Evolutionary conservation across 1,139 yeast genomes (phyloP).

Genomic region (Zygoascus sp.): DNA sequence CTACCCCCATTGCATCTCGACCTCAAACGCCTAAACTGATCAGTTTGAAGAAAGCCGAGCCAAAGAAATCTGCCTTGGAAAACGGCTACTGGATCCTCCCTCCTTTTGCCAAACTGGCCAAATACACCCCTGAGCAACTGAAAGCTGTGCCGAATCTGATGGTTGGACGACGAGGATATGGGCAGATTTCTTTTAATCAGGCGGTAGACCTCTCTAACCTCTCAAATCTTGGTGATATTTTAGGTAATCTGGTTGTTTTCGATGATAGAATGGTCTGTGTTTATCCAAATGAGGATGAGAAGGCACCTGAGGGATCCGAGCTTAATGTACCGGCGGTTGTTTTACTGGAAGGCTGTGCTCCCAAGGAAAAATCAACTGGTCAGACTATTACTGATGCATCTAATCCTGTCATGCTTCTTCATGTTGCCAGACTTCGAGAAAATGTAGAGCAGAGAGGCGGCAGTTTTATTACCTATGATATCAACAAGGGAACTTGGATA

Average conservation of each 20-base stretch:
- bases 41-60: conserved; percentile 4
- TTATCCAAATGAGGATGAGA: conserved; percentile 51
- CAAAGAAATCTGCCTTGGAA: conserved; percentile 5
- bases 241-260: conserved; percentile 58
- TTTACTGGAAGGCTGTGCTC: conserved; percentile 59
- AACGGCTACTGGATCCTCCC: conserved; percentile 81
- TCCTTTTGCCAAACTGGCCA: conserved; percentile 49
- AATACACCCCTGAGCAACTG: conserved; percentile 49
- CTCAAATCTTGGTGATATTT: conserved; percentile 41
- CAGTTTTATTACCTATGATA: conserved; percentile 76
- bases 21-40: conserved; percentile 1
- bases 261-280: conserved; percentile 58
- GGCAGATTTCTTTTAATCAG: conserved; percentile 64
- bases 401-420: conserved; percentile 42
- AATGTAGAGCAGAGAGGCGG: conserved; percentile 57
- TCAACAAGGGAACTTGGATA: conserved; percentile 70
- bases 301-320: conserved; percentile 68
- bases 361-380: conserved; percentile 25
- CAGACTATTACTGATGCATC: conserved; percentile 40
- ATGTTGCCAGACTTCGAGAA: conserved; percentile 42
- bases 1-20: neutral
- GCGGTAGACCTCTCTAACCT: conserved; percentile 70
- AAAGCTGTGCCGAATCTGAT: conserved; percentile 60
- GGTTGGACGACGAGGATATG: conserved; percentile 70
- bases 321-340: conserved; percentile 82